phyloP scores from a whole-genome alignment of 192 early-diverging fungal genomes.

The Backusella morwellensis region DNA sequence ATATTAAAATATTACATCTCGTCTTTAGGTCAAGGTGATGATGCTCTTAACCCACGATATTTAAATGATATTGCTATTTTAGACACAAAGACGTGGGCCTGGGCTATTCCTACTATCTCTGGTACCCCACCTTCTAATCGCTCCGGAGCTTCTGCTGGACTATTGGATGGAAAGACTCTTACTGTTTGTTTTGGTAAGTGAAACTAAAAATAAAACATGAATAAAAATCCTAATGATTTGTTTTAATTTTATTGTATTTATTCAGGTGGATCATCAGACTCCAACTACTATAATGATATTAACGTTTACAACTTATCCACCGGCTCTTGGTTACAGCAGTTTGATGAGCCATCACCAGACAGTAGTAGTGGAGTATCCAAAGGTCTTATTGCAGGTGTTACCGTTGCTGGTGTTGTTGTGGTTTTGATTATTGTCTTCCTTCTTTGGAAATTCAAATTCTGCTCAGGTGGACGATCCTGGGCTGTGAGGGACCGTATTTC shows the following conservation, averaged over 20 bases:
- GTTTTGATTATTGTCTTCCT: constrained; percentile 24
- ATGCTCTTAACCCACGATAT: background rate
- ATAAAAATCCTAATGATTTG: background rate
- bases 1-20: background rate
- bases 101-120: constrained; percentile 9
- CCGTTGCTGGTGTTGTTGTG: constrained; percentile 26
- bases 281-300: constrained; percentile 29
- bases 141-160: constrained; percentile 21
- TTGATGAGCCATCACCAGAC: background rate
- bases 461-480: no score
- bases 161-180: constrained; percentile 21
- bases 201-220: background rate
- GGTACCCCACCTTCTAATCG: constrained; percentile 30
- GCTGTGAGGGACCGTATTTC: no score
- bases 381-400: constrained; percentile 28
- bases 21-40: constrained; percentile 14
- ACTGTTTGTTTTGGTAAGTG: constrained; percentile 30
- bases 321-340: constrained; percentile 21
- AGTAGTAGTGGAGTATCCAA: background rate
- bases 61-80: constrained; percentile 21
- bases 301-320: constrained; percentile 14
- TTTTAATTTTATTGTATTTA: no score
- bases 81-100: constrained; percentile 29
- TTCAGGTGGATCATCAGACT: constrained; percentile 17
- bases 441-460: constrained; percentile 18